Base-by-base conservation (phyloP, 83 land plant species). In the Diphasiastrum complanatum region DNA sequence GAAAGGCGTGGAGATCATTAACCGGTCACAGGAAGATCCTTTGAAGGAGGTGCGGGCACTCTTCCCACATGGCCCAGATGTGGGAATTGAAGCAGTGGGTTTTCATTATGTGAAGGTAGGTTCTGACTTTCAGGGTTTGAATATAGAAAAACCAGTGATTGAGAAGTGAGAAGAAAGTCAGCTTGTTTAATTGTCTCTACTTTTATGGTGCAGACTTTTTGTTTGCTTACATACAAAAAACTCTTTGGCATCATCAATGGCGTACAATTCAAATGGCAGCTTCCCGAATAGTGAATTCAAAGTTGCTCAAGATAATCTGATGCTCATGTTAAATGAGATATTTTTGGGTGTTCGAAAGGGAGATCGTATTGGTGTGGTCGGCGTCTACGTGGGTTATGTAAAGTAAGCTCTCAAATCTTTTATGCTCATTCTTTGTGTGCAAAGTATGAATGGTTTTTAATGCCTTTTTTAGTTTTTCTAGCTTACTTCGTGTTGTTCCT, bases 241-340 rank as follows among this genome's bases (percentile, higher is more conserved):
- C n/a, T n/a, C n/a, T 14, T 14, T 38, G 43, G 43, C 43, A 14
- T 8, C 8, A 14, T 38, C 43, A 14, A 47, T 57, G 60, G 20
- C n/a, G 50, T n/a, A 11, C 16, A 4, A 29, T 63, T 35, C 10
- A 50, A 6, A 27, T 20, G 63, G 59, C 66, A 49, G 66, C 33
- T 22, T 54, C 29, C n/a, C 30, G 63, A 27, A 46, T 45, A 26
- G 25, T 36, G 11, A 34, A 45, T 33, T 37, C 61, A 6, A 11
- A 47, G 45, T 19, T 65, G 40, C 71, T 55, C 20, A 72, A 65
- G 64, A 22, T 72, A 65, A 53, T 66, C 75, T 10, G 75, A 72
- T 54, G 66, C 64, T 5, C 18, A 63, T 24, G 75, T 14, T 72
- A 16, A 72, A 72, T 27, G 75, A 72, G 41, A 14, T 29, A 8